Conservation (phyloP, 2,329 filamentous ascomycete species). For the Alternaria arborescens region DNA sequence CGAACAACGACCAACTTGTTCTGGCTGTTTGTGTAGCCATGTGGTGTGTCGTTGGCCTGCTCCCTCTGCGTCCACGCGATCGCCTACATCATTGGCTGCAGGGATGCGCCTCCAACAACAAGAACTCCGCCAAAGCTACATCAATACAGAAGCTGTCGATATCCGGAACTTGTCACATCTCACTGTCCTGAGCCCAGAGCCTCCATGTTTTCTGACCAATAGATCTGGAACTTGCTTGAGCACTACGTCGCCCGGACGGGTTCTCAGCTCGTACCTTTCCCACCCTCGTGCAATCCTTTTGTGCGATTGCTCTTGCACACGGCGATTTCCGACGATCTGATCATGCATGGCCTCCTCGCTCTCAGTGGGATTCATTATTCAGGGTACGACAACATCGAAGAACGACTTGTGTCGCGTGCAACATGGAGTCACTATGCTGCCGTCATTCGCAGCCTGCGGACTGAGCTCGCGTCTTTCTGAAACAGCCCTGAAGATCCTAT, state of each 20-base stretch:
- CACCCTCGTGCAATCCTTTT: background rate
- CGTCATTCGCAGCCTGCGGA: background rate
- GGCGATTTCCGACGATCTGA: background rate
- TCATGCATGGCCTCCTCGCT: background rate
- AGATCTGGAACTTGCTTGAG: too few relatives aligned
- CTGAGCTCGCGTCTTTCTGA: background rate
- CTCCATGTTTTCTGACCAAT: background rate
- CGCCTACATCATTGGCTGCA: fast-evolving
- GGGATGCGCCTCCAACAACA: too few relatives aligned
- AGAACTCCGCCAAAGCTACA: too few relatives aligned
- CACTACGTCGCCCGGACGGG: too few relatives aligned
- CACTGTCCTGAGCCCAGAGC: too few relatives aligned
- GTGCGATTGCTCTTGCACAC: background rate
- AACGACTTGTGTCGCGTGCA: background rate
- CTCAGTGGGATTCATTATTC: background rate
- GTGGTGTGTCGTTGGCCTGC: background rate
- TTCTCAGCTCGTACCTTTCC: background rate
- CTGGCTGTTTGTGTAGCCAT: background rate
- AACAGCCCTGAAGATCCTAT: too few relatives aligned
- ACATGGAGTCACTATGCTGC: background rate
- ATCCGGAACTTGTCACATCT: too few relatives aligned
- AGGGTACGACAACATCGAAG: background rate
- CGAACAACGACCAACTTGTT: background rate
- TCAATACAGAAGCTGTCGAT: too few relatives aligned
- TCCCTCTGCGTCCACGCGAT: background rate